Base-by-base conservation (phyloP, 768 basidiomycete genomes). In the Phaeotremella skinneri region DNA sequence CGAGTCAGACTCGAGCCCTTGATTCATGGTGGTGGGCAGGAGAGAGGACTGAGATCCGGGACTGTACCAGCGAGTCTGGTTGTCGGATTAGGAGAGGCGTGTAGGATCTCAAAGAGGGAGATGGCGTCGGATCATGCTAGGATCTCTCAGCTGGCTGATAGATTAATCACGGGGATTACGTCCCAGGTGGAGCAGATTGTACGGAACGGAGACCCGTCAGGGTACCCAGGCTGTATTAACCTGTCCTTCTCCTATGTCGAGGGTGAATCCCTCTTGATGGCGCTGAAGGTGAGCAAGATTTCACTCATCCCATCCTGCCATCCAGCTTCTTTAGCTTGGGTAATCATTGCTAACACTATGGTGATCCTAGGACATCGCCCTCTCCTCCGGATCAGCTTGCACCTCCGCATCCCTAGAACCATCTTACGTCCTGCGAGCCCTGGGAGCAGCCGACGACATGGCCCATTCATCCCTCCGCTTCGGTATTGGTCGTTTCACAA, bases 401-500 rank as follows among this genome's bases (percentile, higher is more conserved):
- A 99, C 96, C 31, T 98, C 94, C 0, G 96, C 96, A 7, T 98
- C 94, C 6, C 81, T 99, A 55, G 96, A 99, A 76, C 96, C 96
- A 6, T 97, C 93, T 23, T 99, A 99, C 75, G 96, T 99, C 3
- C 85, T 99, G 31, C 87, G 96, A 52, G 96, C 96, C 2, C 83
- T 99, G 45, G 92, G 91, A 86, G 91, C 94, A 32, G 91, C 92
- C 26, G 96, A 99, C 75, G 96, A 98, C 71, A 96, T 97, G 92
- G 96, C 96, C 0, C 96, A 99, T 75, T 96, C 92, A 17, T 94
- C 91, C 17, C 82, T 99, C 55, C 88, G 96, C 25, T 99, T 99
- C 77, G 96, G 96, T 47, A 88, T 99, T 61, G 96, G 96, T 25
- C 86, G 96, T 21, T 99, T 99, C 78, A 98, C 94, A 17, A 99